Conservation (phyloP, 257 asterid species). For the Solanum peruvianum region DNA sequence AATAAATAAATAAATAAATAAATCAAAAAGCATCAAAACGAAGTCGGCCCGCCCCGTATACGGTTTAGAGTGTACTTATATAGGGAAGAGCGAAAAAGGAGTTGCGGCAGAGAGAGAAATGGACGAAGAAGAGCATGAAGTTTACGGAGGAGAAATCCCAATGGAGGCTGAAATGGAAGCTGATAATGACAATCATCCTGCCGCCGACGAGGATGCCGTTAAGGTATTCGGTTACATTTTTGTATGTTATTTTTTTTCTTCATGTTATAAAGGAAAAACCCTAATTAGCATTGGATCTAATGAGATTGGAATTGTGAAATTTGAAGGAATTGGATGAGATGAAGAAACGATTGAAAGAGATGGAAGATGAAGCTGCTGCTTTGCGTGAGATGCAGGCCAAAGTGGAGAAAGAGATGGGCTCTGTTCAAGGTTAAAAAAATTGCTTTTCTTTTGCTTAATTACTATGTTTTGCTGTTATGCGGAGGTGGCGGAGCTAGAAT, state of each 20-base stretch:
- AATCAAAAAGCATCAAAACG: background rate
- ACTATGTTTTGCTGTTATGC: background rate
- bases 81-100: background rate
- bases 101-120: background rate
- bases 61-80: background rate
- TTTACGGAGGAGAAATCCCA: constrained; percentile 38
- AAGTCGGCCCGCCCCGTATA: background rate
- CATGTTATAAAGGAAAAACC: background rate
- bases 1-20: too few species aligned
- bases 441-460: background rate
- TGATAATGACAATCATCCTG: constrained; percentile 12
- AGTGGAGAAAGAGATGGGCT: constrained; percentile 41
- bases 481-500: background rate
- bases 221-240: constrained; percentile 5
- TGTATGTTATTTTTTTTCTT: background rate
- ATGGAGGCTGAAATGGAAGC: constrained; percentile 38
- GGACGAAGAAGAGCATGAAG: constrained; percentile 50
- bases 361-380: constrained; percentile 40
- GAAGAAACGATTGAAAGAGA: constrained; percentile 43
- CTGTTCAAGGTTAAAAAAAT: constrained; percentile 17
- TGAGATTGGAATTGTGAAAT: background rate
- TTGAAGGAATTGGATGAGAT: constrained; percentile 37
- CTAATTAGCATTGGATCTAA: constrained; percentile 3
- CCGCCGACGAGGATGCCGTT: constrained; percentile 28
- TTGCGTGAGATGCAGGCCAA: constrained; percentile 44